Percentiles rank a stretch among this genome's conserved stretches.
Conservation (phyloP, 768 basidiomycete species). For the Auriculariales sp. region DNA sequence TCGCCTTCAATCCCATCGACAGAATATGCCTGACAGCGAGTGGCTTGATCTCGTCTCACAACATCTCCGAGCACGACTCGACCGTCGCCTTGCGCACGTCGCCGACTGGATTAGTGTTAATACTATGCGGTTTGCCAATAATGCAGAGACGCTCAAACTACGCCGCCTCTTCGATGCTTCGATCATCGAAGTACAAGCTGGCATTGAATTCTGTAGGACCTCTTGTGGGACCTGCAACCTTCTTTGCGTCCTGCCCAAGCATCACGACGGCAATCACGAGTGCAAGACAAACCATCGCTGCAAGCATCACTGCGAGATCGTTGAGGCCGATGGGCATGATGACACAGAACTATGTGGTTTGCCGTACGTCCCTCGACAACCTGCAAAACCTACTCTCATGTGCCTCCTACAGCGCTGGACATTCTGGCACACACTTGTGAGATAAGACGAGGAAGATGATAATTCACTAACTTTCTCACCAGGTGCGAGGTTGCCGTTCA, state of each 20-base stretch:
- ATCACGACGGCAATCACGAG: conserved; percentile 34
- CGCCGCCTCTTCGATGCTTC: conserved; percentile 27
- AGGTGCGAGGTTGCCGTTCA: conserved; percentile 39
- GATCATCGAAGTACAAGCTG: conserved; percentile 30
- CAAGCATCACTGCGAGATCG: conserved; percentile 26
- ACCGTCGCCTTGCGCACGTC: conserved; percentile 32
- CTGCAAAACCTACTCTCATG: no score
- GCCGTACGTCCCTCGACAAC: no score
- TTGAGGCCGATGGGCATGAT: conserved; percentile 20
- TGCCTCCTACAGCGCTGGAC: conserved; percentile 37
- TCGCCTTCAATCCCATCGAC: conserved; percentile 16
- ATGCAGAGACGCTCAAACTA: conserved; percentile 24
- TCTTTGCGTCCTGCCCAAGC: conserved; percentile 28
- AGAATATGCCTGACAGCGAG: conserved; percentile 21
- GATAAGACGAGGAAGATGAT: conserved; percentile 6
- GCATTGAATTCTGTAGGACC: conserved; percentile 33
- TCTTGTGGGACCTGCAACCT: conserved; percentile 35
- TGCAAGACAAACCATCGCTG: conserved; percentile 39
- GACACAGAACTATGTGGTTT: conserved; percentile 25
- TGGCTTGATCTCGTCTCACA: conserved; percentile 26
- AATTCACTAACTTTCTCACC: background rate
- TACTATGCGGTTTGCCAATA: conserved; percentile 27
- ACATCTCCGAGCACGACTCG: conserved; percentile 25
- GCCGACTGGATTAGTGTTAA: conserved; percentile 37
- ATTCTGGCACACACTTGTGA: conserved; percentile 40